Percentiles rank a stretch among this genome's conserved stretches.
These are phyloP conservation scores for Acacia pycnantha DNA, from an alignment of 331 rosid species.

Conservation along the genomic window DNA sequence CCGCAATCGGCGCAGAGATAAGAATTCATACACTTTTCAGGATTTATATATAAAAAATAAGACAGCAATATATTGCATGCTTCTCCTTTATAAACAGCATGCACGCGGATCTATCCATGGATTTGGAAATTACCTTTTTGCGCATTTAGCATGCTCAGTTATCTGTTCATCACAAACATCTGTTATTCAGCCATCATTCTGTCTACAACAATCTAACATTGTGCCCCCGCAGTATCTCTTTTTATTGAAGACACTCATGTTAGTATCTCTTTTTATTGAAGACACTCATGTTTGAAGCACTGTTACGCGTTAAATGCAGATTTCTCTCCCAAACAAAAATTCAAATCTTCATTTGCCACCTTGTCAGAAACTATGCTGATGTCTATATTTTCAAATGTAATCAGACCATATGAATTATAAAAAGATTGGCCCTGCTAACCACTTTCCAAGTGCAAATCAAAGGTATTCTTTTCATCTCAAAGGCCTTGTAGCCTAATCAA, in stretches of 20 bases:
- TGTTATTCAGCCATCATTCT: background rate
- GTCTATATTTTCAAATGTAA: too few relatives aligned
- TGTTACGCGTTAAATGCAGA: too few relatives aligned
- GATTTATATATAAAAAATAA: background rate
- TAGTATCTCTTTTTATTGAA: too few relatives aligned
- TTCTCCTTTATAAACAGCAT: background rate
- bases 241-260: background rate
- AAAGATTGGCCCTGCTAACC: too few relatives aligned
- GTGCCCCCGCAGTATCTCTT: background rate
- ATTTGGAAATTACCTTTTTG: background rate
- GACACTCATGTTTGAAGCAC: background rate
- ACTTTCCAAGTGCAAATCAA: too few relatives aligned
- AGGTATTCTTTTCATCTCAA: background rate
- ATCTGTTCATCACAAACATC: background rate
- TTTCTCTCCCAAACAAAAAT: too few relatives aligned
- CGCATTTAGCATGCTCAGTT: constrained; percentile 22
- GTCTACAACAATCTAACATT: background rate
- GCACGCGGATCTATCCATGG: background rate
- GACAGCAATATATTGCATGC: background rate
- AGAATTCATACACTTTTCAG: background rate
- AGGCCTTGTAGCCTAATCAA: too few relatives aligned
- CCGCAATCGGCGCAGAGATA: constrained; percentile 45
- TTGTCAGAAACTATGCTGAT: too few relatives aligned
- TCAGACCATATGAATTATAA: too few relatives aligned
- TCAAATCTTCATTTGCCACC: accelerated